phyloP scores from a whole-genome alignment of 331 rosid species.

The Stylosanthes scabra region DNA sequence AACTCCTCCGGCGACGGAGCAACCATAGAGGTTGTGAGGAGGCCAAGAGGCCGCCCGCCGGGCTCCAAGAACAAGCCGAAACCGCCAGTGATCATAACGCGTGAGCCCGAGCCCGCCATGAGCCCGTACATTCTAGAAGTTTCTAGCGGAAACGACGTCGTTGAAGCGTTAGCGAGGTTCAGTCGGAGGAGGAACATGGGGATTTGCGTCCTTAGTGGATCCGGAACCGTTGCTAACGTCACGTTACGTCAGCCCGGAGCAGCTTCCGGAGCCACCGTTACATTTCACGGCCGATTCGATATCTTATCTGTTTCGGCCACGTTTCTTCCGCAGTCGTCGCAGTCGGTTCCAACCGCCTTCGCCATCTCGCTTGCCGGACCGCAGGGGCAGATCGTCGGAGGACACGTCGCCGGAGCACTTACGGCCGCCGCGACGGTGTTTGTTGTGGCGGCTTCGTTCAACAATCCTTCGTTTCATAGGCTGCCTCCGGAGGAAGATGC shows the following conservation, averaged over 20 bases:
- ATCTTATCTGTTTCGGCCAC: conserved; percentile 86
- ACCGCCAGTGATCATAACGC: conserved; percentile 75
- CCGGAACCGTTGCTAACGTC: conserved; percentile 88
- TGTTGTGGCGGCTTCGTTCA: conserved; percentile 76
- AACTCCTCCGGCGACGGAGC: conserved; percentile 74
- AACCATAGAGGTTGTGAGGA: conserved; percentile 69
- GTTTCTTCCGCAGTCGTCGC: conserved; percentile 49
- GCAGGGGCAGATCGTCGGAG: conserved; percentile 97
- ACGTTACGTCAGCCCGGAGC: conserved; percentile 90
- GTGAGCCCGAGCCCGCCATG: conserved; percentile 86
- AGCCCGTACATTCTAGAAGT: conserved; percentile 92
- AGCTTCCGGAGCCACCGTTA: conserved; percentile 83
- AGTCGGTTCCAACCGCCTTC: conserved; percentile 57
- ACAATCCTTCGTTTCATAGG: conserved; percentile 75
- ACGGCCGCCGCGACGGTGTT: conserved; percentile 82
- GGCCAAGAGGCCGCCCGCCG: conserved; percentile 95
- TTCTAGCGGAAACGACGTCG: conserved; percentile 82
- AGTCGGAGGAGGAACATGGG: conserved; percentile 75
- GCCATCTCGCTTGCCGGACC: conserved; percentile 93
- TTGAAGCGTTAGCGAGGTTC: conserved; percentile 71
- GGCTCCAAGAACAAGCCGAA: conserved; percentile 92
- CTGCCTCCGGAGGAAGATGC: conserved; percentile 67
- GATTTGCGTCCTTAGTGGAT: conserved; percentile 71
- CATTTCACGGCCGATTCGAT: conserved; percentile 97
- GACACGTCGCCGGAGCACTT: conserved; percentile 66